phyloP scores from a whole-genome alignment of 306 rosid genomes.

The Lathyrus oleraceus region DNA sequence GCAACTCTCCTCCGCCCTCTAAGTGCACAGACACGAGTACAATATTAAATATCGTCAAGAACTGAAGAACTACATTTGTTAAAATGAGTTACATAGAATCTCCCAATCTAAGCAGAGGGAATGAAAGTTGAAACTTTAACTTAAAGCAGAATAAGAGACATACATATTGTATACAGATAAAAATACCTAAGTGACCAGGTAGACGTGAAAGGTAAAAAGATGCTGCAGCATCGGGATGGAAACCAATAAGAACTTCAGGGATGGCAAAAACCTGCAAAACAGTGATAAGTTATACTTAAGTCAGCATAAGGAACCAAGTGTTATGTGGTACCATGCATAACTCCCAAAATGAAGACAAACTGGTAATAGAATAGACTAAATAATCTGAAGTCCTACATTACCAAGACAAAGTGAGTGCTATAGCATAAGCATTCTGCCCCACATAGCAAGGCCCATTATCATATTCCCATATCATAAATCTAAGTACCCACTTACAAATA shows the following conservation, averaged over 20 bases:
- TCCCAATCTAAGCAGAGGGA: not conserved
- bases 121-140: not conserved
- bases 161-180: not conserved
- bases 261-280: slow-evolving; percentile 77
- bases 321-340: not conserved
- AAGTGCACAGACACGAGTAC: slow-evolving; percentile 13
- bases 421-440: not conserved
- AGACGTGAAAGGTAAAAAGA: slow-evolving; percentile 90
- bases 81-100: not conserved
- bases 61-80: not conserved
- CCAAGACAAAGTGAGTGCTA: not conserved
- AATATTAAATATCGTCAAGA: not conserved
- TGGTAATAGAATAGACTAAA: not conserved
- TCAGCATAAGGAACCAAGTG: not conserved
- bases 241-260: slow-evolving; percentile 92
- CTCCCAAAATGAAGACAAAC: slow-evolving; percentile 25
- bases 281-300: slow-evolving; percentile 28
- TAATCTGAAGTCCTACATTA: not conserved
- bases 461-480: slow-evolving; percentile 8
- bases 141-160: slow-evolving; percentile 15
- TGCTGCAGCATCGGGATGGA: slow-evolving; percentile 96
- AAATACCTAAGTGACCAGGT: slow-evolving; percentile 82
- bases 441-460: not conserved
- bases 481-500: not conserved
- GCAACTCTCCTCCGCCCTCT: not conserved